Conservation (phyloP, 2,329 filamentous ascomycete species). For the Xylariales sp. region DNA sequence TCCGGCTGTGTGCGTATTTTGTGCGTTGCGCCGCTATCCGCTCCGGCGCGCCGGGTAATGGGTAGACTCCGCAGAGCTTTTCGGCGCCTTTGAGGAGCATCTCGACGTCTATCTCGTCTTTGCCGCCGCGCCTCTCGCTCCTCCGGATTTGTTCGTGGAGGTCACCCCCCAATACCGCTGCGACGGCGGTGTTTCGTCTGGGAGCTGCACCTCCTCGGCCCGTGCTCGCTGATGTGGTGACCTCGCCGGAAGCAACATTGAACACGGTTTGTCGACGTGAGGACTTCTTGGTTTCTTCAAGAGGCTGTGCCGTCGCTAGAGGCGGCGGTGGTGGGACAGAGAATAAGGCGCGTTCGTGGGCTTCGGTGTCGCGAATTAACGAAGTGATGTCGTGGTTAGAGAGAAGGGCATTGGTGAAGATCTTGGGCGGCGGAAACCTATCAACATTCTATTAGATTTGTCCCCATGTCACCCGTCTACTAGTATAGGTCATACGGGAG, state of each 20-base stretch:
- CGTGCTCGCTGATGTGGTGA: conserved; percentile 65
- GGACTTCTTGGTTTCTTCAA: conserved; percentile 59
- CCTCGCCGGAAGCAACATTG: conserved; percentile 72
- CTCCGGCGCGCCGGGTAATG: conserved; percentile 81
- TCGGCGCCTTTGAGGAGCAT: conserved; percentile 86
- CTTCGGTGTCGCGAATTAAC: conserved; percentile 93
- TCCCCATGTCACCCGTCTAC: neutral
- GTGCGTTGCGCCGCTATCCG: conserved; percentile 78
- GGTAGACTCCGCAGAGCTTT: conserved; percentile 89
- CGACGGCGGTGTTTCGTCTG: conserved; percentile 83
- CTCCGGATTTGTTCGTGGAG: conserved; percentile 82
- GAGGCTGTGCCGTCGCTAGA: conserved; percentile 57
- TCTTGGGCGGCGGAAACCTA: conserved; percentile 90
- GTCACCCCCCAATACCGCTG: conserved; percentile 87
- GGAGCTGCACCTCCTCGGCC: conserved; percentile 61
- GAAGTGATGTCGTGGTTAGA: conserved; percentile 91
- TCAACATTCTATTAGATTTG: conserved; percentile 15
- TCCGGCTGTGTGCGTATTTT: conserved; percentile 76
- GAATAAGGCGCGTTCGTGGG: conserved; percentile 94
- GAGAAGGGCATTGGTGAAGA: conserved; percentile 94
- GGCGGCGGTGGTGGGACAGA: conserved; percentile 80
- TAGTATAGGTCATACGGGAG: conserved; percentile 66
- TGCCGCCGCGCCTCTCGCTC: conserved; percentile 62
- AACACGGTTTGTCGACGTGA: conserved; percentile 72
- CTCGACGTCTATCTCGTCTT: conserved; percentile 86